These are phyloP conservation scores for Epichloe glyceriae DNA, from an alignment of 2,329 filamentous ascomycete genomes.

Conservation along the genomic window DNA sequence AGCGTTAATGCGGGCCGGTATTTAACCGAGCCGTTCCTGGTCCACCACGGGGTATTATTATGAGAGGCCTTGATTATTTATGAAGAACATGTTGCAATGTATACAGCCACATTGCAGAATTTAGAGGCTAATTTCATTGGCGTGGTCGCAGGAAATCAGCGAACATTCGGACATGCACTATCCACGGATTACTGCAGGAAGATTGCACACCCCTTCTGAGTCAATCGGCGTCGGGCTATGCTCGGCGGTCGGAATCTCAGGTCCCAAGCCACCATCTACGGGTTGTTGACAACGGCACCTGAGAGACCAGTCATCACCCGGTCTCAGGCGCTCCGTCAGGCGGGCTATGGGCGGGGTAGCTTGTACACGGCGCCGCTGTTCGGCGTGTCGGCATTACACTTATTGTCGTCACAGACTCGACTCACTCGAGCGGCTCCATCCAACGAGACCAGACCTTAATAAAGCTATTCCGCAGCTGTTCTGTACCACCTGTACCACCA, in stretches of 20 bases:
- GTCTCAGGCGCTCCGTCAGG: neutral
- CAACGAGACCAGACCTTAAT: neutral
- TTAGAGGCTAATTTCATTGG: too few species aligned
- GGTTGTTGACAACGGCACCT: neutral
- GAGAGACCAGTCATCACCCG: neutral
- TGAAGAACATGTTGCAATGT: too few species aligned
- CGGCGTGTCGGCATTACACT: conserved; percentile 2
- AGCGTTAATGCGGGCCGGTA: neutral
- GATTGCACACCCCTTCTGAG: neutral
- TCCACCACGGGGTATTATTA: neutral
- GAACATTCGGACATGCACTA: too few species aligned
- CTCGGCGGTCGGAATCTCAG: conserved; percentile 1
- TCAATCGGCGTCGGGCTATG: conserved; percentile 1
- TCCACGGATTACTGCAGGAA: too few species aligned
- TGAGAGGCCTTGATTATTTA: too few species aligned
- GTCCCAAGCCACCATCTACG: neutral
- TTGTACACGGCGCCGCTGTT: conserved; percentile 3
- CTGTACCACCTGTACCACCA: too few species aligned
- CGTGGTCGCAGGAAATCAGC: too few species aligned
- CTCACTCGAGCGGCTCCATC: neutral
- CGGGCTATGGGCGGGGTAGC: conserved; percentile 3
- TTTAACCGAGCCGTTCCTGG: neutral
- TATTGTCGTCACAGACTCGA: neutral
- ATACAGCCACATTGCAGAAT: too few species aligned
- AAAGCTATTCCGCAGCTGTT: neutral